Evolutionary conservation across 129 eudicot species (phyloP).

Genomic region (Lonicera japonica): DNA sequence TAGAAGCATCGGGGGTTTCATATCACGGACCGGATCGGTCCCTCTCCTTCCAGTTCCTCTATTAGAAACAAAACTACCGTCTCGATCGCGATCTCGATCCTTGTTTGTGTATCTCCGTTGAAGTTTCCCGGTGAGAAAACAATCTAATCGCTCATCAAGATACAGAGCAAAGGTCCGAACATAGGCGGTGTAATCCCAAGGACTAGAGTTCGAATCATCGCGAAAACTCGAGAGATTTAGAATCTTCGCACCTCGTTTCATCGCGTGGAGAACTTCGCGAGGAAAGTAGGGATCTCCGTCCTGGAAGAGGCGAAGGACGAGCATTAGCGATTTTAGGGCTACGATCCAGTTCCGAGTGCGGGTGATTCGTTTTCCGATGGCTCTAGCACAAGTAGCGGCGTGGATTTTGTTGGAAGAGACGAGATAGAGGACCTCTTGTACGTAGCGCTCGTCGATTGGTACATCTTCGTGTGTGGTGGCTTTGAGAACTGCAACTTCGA

Average conservation of each 20-base stretch:
- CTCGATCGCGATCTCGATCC: background rate
- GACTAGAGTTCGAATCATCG: slow-evolving; percentile 46
- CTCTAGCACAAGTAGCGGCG: slow-evolving; percentile 54
- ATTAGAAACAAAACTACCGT: background rate
- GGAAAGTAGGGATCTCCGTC: slow-evolving; percentile 81
- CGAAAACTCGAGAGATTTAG: slow-evolving; percentile 46
- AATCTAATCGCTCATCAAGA: slow-evolving; percentile 64
- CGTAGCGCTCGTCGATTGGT: slow-evolving; percentile 46
- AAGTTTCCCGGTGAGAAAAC: slow-evolving; percentile 64
- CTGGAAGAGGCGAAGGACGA: slow-evolving; percentile 57
- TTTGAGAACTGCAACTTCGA: slow-evolving; percentile 53
- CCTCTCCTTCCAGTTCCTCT: slow-evolving; percentile 1
- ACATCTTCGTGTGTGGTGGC: slow-evolving; percentile 61
- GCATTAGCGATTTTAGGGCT: slow-evolving; percentile 56
- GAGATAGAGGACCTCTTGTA: slow-evolving; percentile 31
- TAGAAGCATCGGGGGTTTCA: slow-evolving; percentile 53
- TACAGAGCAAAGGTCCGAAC: slow-evolving; percentile 50
- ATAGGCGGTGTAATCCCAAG: slow-evolving; percentile 65
- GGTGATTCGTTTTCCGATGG: slow-evolving; percentile 56
- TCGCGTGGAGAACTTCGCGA: slow-evolving; percentile 59
- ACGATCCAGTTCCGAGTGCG: slow-evolving; percentile 63
- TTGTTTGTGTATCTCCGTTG: slow-evolving; percentile 32
- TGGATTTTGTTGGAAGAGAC: slow-evolving; percentile 46
- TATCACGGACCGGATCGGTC: slow-evolving; percentile 36
- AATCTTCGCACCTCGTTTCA: slow-evolving; percentile 52